A percentile compares a stretch with the other conserved stretches of the same genome.
phyloP scores from a whole-genome alignment of 305 asterid species.

The Salvia sclarea region DNA sequence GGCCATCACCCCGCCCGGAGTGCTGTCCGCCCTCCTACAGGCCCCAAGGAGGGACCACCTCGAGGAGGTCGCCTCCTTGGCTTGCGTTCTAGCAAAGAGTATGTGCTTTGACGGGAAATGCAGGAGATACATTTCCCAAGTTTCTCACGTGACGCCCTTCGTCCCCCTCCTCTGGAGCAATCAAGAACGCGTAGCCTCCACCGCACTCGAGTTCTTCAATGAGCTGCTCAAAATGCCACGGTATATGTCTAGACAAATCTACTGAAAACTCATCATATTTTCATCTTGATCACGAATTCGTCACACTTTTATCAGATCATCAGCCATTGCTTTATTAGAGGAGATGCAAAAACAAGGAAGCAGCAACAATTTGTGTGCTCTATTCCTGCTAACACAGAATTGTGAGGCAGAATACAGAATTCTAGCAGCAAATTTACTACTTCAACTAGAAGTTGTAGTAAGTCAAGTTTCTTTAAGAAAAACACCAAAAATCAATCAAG shows the following conservation, averaged over 20 bases:
- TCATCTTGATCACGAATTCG: slow-evolving; percentile 10
- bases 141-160: slow-evolving; percentile 50
- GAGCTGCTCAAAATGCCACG: slow-evolving; percentile 79
- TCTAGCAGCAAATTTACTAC: slow-evolving; percentile 81
- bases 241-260: no score
- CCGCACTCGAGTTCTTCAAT: slow-evolving; percentile 68
- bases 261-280: background rate
- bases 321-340: slow-evolving; percentile 58
- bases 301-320: slow-evolving; percentile 51
- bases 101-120: slow-evolving; percentile 78
- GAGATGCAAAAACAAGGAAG: slow-evolving; percentile 69
- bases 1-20: slow-evolving; percentile 69
- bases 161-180: slow-evolving; percentile 72
- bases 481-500: background rate
- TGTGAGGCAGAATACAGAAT: slow-evolving; percentile 59
- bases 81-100: slow-evolving; percentile 70
- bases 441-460: slow-evolving; percentile 78
- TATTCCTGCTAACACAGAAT: slow-evolving; percentile 56
- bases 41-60: slow-evolving; percentile 64
- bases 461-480: slow-evolving; percentile 25
- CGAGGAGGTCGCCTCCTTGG: slow-evolving; percentile 76
- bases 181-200: slow-evolving; percentile 51
- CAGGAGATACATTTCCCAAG: slow-evolving; percentile 59
- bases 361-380: slow-evolving; percentile 50
- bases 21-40: slow-evolving; percentile 66